Evolutionary conservation across 192 early-diverging fungal genomes (phyloP).

Genomic region (Spinellus fusiger): DNA sequence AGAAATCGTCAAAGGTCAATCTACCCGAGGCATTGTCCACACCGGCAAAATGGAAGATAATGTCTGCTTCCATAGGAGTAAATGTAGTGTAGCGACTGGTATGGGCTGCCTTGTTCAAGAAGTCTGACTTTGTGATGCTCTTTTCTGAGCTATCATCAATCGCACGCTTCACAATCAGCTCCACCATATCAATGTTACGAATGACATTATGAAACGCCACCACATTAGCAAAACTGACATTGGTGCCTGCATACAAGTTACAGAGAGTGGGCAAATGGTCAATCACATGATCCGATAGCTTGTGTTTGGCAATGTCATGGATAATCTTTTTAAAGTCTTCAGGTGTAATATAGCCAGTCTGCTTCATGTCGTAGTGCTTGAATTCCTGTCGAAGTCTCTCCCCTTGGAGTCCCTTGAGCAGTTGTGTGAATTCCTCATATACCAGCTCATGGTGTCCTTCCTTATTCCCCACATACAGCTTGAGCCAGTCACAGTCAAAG

Average conservation of each 20-base stretch:
- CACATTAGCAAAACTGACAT: slow-evolving; percentile 60
- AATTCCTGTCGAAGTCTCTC: slow-evolving; percentile 69
- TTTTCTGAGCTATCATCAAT: slow-evolving; percentile 40
- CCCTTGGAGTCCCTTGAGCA: slow-evolving; percentile 62
- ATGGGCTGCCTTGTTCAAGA: slow-evolving; percentile 49
- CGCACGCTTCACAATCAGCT: slow-evolving; percentile 52
- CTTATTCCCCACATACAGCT: slow-evolving; percentile 57
- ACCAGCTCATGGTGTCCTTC: slow-evolving; percentile 48
- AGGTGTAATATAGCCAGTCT: slow-evolving; percentile 52
- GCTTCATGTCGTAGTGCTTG: slow-evolving; percentile 61
- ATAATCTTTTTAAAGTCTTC: slow-evolving; percentile 58
- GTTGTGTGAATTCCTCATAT: slow-evolving; percentile 65
- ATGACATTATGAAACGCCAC: slow-evolving; percentile 58
- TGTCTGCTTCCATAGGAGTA: slow-evolving; percentile 71
- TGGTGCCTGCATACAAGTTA: slow-evolving; percentile 50
- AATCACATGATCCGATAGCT: slow-evolving; percentile 56
- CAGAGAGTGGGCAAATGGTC: slow-evolving; percentile 55
- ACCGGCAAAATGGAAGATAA: slow-evolving; percentile 63
- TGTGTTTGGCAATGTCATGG: slow-evolving; percentile 57
- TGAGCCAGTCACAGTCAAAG: slow-evolving; percentile 69
- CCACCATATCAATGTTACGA: slow-evolving; percentile 64
- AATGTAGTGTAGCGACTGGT: slow-evolving; percentile 52
- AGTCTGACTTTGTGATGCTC: slow-evolving; percentile 57
- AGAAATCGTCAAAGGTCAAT: slow-evolving; percentile 43
- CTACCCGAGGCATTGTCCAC: slow-evolving; percentile 42